Conservation (phyloP, 257 asterid genomes). For the Vinca minor region DNA sequence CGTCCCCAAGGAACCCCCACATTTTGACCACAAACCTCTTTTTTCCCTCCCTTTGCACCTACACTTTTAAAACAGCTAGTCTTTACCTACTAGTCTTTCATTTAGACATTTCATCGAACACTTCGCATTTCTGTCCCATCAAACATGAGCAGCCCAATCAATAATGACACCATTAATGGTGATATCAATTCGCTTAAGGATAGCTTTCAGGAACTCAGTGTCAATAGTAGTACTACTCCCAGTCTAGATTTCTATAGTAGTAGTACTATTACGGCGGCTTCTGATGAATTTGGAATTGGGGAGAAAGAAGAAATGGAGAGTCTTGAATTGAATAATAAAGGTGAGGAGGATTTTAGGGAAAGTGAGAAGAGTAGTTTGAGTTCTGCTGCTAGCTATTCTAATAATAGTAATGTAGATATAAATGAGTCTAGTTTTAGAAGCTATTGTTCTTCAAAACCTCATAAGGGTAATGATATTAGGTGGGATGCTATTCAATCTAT, state of each 20-base stretch:
- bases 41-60: constrained; percentile 20
- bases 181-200: constrained; percentile 32
- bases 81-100: constrained; percentile 12
- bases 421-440: constrained; percentile 55
- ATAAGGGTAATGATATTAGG: constrained; percentile 60
- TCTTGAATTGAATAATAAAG: constrained; percentile 9
- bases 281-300: constrained; percentile 30
- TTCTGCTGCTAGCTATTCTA: constrained; percentile 22
- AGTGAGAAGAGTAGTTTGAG: constrained; percentile 38
- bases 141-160: constrained; percentile 37
- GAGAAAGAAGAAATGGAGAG: constrained; percentile 30
- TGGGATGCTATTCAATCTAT: constrained; percentile 73
- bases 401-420: constrained; percentile 18
- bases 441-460: constrained; percentile 62
- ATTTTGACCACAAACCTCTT: no score
- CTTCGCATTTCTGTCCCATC: neutral
- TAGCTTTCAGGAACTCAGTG: constrained; percentile 42
- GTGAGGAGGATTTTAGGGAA: constrained; percentile 24
- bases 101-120: constrained; percentile 51
- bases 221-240: constrained; percentile 30
- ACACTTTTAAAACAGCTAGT: constrained; percentile 23
- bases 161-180: constrained; percentile 18
- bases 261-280: constrained; percentile 38
- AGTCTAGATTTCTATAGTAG: constrained; percentile 39
- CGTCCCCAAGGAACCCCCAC: constrained; percentile 25